Evolutionary conservation across 768 basidiomycete species (phyloP).

Genomic region (Lentinula guzmanii): DNA sequence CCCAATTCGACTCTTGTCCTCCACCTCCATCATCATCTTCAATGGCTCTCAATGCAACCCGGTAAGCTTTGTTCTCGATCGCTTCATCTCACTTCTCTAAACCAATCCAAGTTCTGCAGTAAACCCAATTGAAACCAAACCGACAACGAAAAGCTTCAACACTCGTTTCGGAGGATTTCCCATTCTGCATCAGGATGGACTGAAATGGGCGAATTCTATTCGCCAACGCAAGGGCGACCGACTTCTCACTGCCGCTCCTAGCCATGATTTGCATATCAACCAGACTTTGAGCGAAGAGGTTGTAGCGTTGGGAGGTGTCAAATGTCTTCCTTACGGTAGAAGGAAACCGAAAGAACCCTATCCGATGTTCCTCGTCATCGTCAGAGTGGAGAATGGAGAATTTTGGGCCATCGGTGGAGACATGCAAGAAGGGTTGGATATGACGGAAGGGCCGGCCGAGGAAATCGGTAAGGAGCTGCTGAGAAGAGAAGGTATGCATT

Average conservation of each 20-base stretch:
- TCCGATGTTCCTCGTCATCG: background rate
- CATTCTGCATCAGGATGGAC: background rate
- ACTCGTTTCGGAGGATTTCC: background rate
- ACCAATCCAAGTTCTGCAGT: too few relatives aligned
- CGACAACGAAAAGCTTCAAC: background rate
- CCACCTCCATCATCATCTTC: too few relatives aligned
- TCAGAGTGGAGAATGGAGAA: background rate
- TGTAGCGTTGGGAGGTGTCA: background rate
- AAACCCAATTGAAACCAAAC: too few relatives aligned
- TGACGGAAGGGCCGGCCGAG: background rate
- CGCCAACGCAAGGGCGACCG: background rate
- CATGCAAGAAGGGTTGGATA: background rate
- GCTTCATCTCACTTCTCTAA: too few relatives aligned
- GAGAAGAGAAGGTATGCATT: background rate
- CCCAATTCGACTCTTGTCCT: too few relatives aligned
- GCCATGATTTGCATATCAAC: background rate
- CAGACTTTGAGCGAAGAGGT: background rate
- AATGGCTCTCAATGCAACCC: too few relatives aligned
- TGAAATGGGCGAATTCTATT: background rate
- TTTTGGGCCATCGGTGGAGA: background rate
- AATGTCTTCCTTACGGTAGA: background rate
- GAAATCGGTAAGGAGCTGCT: background rate
- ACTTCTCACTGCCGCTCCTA: background rate
- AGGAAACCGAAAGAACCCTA: background rate
- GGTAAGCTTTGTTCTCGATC: too few relatives aligned